Evolutionary conservation across 2,329 filamentous ascomycete genomes (phyloP).

Genomic region (Sordariomycetes sp.): DNA sequence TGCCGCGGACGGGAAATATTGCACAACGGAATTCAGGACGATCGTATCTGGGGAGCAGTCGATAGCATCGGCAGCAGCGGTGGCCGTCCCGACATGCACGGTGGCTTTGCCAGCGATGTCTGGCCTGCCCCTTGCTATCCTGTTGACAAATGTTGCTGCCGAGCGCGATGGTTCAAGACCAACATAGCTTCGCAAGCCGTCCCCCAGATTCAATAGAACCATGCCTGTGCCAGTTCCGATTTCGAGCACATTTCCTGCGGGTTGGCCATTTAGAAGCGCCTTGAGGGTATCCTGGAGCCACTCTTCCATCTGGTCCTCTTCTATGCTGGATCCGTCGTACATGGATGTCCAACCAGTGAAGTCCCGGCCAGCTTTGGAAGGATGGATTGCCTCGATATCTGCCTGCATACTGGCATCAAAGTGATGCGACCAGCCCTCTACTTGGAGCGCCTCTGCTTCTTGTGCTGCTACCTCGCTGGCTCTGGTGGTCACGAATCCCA

Average conservation of each 20-base stretch:
- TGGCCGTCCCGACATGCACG: conserved; percentile 11
- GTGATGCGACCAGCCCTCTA: conserved; percentile 3
- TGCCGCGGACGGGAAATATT: conserved; percentile 9
- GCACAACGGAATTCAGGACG: conserved; percentile 10
- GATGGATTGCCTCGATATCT: conserved; percentile 2
- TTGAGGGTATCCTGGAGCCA: conserved; percentile 11
- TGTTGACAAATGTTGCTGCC: conserved; percentile 12
- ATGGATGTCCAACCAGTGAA: conserved; percentile 10
- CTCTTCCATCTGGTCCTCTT: conserved; percentile 9
- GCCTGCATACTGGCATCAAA: conserved; percentile 4
- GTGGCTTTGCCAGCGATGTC: conserved; percentile 6
- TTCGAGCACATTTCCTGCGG: conserved; percentile 6
- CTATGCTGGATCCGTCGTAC: conserved; percentile 8
- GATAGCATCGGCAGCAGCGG: conserved; percentile 8
- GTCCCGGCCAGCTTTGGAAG: conserved; percentile 3
- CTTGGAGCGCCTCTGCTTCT: conserved; percentile 1
- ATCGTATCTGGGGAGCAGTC: conserved; percentile 3
- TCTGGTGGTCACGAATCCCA: too few relatives aligned
- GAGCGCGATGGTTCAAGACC: conserved; percentile 15
- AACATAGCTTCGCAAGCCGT: conserved; percentile 10
- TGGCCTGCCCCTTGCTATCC: conserved; percentile 6
- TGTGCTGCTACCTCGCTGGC: too few relatives aligned
- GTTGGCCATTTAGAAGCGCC: conserved; percentile 1
- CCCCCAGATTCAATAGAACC: conserved; percentile 11
- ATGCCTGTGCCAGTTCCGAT: conserved; percentile 10